Base-by-base conservation (phyloP, 163 green algal species). In the Prototheca cutis region DNA sequence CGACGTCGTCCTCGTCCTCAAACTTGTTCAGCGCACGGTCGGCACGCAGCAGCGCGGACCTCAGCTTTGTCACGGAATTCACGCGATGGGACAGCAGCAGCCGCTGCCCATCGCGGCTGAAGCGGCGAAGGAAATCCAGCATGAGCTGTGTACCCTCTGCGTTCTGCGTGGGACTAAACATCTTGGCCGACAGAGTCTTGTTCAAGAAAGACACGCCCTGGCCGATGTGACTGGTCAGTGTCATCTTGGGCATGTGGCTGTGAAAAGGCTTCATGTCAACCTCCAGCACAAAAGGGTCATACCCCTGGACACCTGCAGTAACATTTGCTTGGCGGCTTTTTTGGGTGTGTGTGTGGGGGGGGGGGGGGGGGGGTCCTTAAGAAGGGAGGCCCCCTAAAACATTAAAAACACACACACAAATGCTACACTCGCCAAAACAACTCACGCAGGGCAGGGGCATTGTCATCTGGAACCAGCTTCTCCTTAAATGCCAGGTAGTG, bases 401-500 rank as follows among this genome's bases (percentile, higher is more conserved):
- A n/a, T n/a, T n/a, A n/a, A n/a, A n/a, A n/a, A n/a, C n/a, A n/a
- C n/a, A n/a, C n/a, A n/a, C n/a, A n/a, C n/a, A n/a, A n/a, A n/a
- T n/a, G n/a, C n/a, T n/a, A n/a, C n/a, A n/a, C n/a, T n/a, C n/a
- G n/a, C n/a, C n/a, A n/a, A n/a, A n/a, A n/a, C n/a, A n/a, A n/a
- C n/a, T n/a, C n/a, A n/a, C n/a, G n/a, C n/a, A n/a, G n/a, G n/a
- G n/a, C n/a, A n/a, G n/a, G n/a, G n/a, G n/a, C n/a, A n/a, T n/a
- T n/a, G n/a, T n/a, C 49, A 40, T 52, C n/a, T 6, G 59, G 55
- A 15, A 71, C 65, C n/a, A 87, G 72, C 8, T 76, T 74, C 67
- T 90, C 83, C 59, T 91, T 91, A 66, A 90, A 83, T 0, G 67
- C 76, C 31, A 91, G 71, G 70, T 90, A 91, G 39, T 83, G 59